Percentiles rank a stretch among this genome's conserved stretches.
phyloP scores from a whole-genome alignment of 164 flowering plant species.

The Vitis riparia region DNA sequence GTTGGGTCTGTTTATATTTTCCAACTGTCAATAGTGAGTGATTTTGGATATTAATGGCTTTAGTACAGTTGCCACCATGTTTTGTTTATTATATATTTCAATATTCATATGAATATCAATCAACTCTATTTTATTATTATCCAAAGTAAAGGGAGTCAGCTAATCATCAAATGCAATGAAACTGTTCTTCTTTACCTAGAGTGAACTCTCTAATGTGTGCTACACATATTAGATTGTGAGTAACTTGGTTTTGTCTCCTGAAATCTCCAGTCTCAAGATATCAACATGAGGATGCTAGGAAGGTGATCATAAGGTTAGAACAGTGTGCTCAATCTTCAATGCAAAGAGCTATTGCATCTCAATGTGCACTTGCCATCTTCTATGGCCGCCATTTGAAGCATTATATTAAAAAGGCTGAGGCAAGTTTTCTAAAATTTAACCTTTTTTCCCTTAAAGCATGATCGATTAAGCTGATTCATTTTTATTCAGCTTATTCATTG shows the following conservation, averaged over 20 bases:
- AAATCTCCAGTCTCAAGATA: constrained; percentile 50
- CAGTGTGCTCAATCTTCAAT: constrained; percentile 57
- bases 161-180: too few species aligned
- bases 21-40: background rate
- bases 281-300: constrained; percentile 48
- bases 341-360: constrained; percentile 59
- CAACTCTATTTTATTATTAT: too few species aligned
- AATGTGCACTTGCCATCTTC: constrained; percentile 74
- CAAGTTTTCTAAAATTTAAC: constrained; percentile 14
- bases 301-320: constrained; percentile 70
- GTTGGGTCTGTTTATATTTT: background rate
- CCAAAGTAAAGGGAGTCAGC: too few species aligned
- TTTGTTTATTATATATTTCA: background rate
- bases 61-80: background rate
- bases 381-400: constrained; percentile 68
- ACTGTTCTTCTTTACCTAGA: too few species aligned
- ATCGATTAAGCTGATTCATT: too few species aligned
- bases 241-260: background rate
- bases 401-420: constrained; percentile 76
- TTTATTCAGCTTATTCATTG: too few species aligned
- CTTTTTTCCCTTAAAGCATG: background rate
- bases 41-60: background rate
- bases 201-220: too few species aligned
- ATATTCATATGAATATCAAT: background rate
- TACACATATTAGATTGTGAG: too few species aligned